Base-by-base conservation (phyloP, 2,329 filamentous ascomycete species). In the Geoglossum cookeanum region DNA sequence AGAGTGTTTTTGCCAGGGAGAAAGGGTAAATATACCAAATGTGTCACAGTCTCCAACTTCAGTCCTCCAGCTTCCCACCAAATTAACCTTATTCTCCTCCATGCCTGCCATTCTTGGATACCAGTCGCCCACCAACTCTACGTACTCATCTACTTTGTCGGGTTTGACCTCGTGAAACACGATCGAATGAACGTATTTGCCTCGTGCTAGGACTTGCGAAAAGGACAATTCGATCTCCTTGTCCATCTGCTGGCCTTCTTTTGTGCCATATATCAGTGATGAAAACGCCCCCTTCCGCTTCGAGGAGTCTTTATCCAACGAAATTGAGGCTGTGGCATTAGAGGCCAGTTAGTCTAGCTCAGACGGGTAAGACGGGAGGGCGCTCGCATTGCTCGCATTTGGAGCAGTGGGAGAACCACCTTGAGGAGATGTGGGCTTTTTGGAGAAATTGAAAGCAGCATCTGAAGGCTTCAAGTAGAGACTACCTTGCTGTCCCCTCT, bases 171-270 rank as follows among this genome's bases (percentile, higher is more conserved):
- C 81, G 74, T 98, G 92, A 67, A 95, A 88, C 59, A 95, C 89
- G 69, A 98, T 96, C 52, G 89, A 94, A 72, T 98, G 92, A 57
- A 98, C 90, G 67, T 98, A 98, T 74, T 98, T 98, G 67, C 92
- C 92, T 62, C 92, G 80, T 29, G 92, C 92, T 51, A 98, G 76
- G 49, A 97, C 87, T 70, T 96, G 90, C 55, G 87, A 94, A 74
- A 97, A 98, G 68, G 87, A 94, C 59, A 90, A 83, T 74, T 97
- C 89, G 66, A 98, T 91, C 72, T 97, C 91, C 62, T 87, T 85
- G 67, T 98, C 92, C 68, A 96, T 80, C 73, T 95, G 86, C 60
- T 90, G 83, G 35, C 90, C 92, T 71, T 97, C 91, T 67, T 92
- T 89, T 13, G 92, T 98, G 66, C 92, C 92, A 71, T 98, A 97